Evolutionary conservation across 352 stramenopile species (phyloP), one percentile per base, ranked within the genome.

Genomic region (Phytophthora fragariaefolia): DNA sequence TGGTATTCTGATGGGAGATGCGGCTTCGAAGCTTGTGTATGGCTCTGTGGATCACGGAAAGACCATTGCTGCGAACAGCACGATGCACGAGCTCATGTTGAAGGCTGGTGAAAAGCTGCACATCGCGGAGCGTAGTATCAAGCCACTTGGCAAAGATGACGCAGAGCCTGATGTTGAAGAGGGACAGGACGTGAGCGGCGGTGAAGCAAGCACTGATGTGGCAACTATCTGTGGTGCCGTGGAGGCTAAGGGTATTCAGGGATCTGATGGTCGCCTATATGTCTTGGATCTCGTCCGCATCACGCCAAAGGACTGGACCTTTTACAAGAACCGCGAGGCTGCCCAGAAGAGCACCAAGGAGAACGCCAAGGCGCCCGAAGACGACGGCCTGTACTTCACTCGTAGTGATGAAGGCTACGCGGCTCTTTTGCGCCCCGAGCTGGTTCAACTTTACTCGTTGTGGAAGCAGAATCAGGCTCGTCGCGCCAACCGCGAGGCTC

Each of bases 241-340:
- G 46, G 96, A 98, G 63, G 95, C 93, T 49, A 99, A 99, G 80
- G 96, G 96, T 26, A 98, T 99, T 66, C 69, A 91, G 27, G 95
- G 96, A n/a, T 97, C 92, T 10, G 97, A 99, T 68, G 89, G 85
- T 17, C 87, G 92, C 53, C 85, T 93, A 66, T 99, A 99, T 80
- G 79, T 98, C 13, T 76, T 99, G 24, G 97, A 99, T 74, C 85
- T 98, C 6, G 95, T 97, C 20, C 88, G 96, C 23, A 92, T 98
- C 53, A 98, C 96, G 12, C 95, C 96, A 3, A 94, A 98, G 63
- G 96, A 99, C 71, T 87, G 90, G 40, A 98, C 97, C 30, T 98
- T 92, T 77, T 96, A 97, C 71, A 76, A 77, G 15, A 77, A 82
- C 49, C 59, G 73, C 2, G 52, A 81, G 1, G 54, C 30, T 60